phyloP scores from a whole-genome alignment of 495 filamentous ascomycete species.

The Pseudoneurospora amorphoporcata region DNA sequence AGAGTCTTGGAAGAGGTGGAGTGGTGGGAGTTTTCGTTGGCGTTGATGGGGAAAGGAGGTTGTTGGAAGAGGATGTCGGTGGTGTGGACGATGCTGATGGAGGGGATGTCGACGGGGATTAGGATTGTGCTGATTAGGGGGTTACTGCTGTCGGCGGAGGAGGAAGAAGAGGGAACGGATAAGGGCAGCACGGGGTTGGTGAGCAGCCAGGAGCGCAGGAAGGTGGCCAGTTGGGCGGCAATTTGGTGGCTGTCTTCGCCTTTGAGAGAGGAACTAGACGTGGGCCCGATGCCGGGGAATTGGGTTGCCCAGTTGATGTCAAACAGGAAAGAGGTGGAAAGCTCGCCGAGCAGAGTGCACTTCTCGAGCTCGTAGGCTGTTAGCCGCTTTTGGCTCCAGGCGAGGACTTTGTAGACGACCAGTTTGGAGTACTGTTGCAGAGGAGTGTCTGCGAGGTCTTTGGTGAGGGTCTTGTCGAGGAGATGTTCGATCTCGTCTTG shows the following conservation, averaged over 20 bases:
- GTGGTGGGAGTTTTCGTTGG: constrained; percentile 7
- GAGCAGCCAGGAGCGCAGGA: constrained; percentile 30
- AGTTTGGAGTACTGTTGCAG: constrained; percentile 37
- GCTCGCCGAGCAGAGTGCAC: constrained; percentile 41
- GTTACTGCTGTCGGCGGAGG: not conserved
- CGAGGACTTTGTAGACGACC: constrained; percentile 38
- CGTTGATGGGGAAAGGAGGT: constrained; percentile 19
- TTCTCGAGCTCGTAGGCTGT: constrained; percentile 51
- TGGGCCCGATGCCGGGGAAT: constrained; percentile 33
- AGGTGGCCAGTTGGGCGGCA: constrained; percentile 18
- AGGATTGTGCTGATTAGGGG: constrained; percentile 39
- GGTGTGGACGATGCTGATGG: constrained; percentile 74
- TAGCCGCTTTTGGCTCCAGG: constrained; percentile 40
- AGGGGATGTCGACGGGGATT: constrained; percentile 78
- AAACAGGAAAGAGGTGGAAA: constrained; percentile 30
- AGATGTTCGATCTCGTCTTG: constrained; percentile 55
- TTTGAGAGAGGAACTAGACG: constrained; percentile 1
- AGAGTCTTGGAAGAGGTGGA: constrained; percentile 7
- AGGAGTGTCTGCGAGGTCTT: constrained; percentile 29
- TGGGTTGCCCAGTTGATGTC: constrained; percentile 29
- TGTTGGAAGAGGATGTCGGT: constrained; percentile 54
- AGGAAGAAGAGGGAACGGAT: not conserved
- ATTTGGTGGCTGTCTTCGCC: constrained; percentile 12
- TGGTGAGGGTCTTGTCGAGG: constrained; percentile 26
- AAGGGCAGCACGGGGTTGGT: constrained; percentile 26